These are phyloP conservation scores for Starmerella floris DNA, from an alignment of 805 yeast genomes.

Conservation along the genomic window DNA sequence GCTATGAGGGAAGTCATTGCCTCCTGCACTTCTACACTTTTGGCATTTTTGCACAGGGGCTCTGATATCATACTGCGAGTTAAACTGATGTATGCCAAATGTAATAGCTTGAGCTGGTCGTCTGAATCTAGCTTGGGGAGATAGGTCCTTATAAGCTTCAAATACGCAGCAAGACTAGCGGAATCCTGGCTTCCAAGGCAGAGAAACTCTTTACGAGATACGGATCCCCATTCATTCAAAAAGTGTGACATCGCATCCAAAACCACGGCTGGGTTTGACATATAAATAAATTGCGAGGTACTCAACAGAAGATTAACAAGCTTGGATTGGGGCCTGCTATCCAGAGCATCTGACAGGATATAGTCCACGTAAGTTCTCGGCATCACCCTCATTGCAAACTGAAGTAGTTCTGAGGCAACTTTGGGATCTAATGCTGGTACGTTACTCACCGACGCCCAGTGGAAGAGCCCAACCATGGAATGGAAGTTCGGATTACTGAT, in stretches of 20 bases:
- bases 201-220: background rate
- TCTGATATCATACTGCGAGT: background rate
- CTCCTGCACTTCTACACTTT: background rate
- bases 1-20: background rate
- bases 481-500: background rate
- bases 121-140: constrained; percentile 1
- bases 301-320: constrained; percentile 3
- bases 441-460: constrained; percentile 1
- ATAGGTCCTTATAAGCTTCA: background rate
- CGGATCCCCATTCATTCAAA: background rate
- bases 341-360: background rate
- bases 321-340: background rate
- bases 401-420: constrained; percentile 4
- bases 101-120: constrained; percentile 1
- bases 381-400: constrained; percentile 1
- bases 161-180: background rate
- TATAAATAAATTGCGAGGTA: constrained; percentile 5
- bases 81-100: background rate
- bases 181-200: background rate
- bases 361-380: background rate
- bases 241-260: background rate
- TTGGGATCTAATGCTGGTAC: constrained; percentile 7
- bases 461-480: background rate
- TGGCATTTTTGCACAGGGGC: background rate
- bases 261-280: constrained; percentile 3